phyloP scores from a whole-genome alignment of 345 rosid genomes.

The Populus alba region DNA sequence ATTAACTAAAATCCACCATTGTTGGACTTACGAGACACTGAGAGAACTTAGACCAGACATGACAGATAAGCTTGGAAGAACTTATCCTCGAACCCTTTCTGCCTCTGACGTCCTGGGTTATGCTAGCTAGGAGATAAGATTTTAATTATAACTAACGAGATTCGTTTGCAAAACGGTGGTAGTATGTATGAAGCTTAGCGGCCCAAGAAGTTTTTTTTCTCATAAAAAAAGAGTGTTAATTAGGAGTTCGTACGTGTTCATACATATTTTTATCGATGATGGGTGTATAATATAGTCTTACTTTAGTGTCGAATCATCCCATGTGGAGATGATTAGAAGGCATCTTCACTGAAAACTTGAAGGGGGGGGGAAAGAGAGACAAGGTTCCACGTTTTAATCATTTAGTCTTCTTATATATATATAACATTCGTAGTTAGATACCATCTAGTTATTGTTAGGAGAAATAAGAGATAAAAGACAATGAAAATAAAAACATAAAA shows the following conservation, averaged over 20 bases:
- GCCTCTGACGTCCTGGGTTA: background rate
- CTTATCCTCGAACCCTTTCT: background rate
- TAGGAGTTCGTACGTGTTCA: background rate
- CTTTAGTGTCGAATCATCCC: background rate
- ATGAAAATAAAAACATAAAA: too few species aligned
- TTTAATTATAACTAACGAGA: background rate
- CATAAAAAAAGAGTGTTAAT: background rate
- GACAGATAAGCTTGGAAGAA: conserved; percentile 12
- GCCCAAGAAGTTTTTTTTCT: background rate
- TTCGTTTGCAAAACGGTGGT: background rate
- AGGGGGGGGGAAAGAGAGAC: background rate
- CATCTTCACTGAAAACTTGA: conserved; percentile 5
- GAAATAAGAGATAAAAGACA: too few species aligned
- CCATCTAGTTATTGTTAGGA: too few species aligned
- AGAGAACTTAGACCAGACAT: background rate
- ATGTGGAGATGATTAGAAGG: conserved; percentile 12
- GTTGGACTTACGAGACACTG: background rate
- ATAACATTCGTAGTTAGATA: too few species aligned
- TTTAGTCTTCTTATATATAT: background rate
- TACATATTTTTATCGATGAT: background rate
- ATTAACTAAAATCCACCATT: background rate
- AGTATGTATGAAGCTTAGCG: background rate
- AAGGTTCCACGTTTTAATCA: conserved; percentile 4
- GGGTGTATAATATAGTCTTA: background rate
- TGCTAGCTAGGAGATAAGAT: background rate